Base-by-base conservation (phyloP, 768 basidiomycete genomes). In the Collybia mongolica region DNA sequence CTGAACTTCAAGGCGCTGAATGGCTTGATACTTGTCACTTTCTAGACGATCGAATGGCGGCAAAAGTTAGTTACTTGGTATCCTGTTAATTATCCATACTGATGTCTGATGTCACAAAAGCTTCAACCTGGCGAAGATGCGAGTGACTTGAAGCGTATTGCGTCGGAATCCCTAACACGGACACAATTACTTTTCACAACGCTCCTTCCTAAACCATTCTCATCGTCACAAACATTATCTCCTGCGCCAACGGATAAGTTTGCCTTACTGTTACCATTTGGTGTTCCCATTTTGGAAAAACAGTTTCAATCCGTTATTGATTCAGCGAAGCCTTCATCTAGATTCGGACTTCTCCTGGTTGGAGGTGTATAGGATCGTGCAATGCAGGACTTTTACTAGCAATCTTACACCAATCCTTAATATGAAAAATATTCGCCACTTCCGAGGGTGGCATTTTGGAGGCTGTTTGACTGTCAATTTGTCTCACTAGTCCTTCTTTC, bases 281-380 rank as follows among this genome's bases (percentile, higher is more conserved):
- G 84, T 5, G 63, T 71, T 22, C 83, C 87, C 49, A 58, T 66
- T 14, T 56, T 70, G 35, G 82, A 84, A 43, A 72, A 80, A 52
- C 72, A 77, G 20, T 81, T 82, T 59, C 76, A 82, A 44, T 68
- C 83, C 32, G 79, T 82, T 23, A 61, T 90, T 38, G 80, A 85
- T 35, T 64, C 88, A 26, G 85, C 83, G 18, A 88, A 86, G 55
- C 81, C 88, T 15, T 82, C 83, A 36, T 75, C 86, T 38, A 76
- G 90, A 50, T 90, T 93, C 67, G 88, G 88, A 14, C 70, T 91
- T 60, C 68, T 93, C 40, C 73, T 90, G 49, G 74, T 88, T 50
- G 84, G 80, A 46, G 75, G 70, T 56, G 64, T 68, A 53, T 61
- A 65, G 51, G 11, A 32, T 6, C 14, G 11, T 14, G 32, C 14